Conservation (phyloP, 495 filamentous ascomycete genomes). For the Penicillium canariense region DNA sequence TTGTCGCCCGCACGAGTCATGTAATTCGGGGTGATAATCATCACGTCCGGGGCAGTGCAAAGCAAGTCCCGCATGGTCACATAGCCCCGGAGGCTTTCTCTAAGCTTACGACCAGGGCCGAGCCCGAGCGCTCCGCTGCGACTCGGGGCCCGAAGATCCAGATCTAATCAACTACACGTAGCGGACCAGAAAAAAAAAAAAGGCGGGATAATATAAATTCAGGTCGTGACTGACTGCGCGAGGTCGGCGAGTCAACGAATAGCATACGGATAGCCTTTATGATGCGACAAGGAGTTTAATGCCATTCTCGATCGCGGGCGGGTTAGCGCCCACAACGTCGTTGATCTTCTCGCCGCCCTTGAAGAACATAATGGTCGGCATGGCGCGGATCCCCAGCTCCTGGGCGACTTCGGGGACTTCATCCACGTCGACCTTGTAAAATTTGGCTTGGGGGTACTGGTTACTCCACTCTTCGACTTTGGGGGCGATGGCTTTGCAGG, state of each 20-base stretch:
- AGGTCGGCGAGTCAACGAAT: too few species aligned
- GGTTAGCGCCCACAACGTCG: constrained; percentile 71
- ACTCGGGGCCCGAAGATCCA: too few species aligned
- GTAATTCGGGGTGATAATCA: neutral
- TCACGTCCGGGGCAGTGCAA: neutral
- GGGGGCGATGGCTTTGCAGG: constrained; percentile 83
- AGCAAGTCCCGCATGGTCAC: too few species aligned
- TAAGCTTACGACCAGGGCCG: too few species aligned
- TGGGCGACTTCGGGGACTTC: constrained; percentile 66
- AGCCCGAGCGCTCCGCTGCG: too few species aligned
- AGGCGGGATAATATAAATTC: too few species aligned
- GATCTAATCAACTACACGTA: too few species aligned
- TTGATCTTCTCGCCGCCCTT: constrained; percentile 64
- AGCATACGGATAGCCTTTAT: too few species aligned
- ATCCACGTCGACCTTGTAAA: constrained; percentile 89
- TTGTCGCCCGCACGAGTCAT: neutral
- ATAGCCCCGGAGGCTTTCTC: too few species aligned
- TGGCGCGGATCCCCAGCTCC: constrained; percentile 77
- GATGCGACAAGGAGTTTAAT: constrained; percentile 11
- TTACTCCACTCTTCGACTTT: constrained; percentile 60
- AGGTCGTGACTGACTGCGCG: too few species aligned
- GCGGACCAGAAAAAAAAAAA: too few species aligned
- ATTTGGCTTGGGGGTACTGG: constrained; percentile 53
- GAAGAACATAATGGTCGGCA: constrained; percentile 86
- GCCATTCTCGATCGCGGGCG: constrained; percentile 17